Evolutionary conservation across 306 rosid species (phyloP).

Genomic region (Leucaena leucocephala): DNA sequence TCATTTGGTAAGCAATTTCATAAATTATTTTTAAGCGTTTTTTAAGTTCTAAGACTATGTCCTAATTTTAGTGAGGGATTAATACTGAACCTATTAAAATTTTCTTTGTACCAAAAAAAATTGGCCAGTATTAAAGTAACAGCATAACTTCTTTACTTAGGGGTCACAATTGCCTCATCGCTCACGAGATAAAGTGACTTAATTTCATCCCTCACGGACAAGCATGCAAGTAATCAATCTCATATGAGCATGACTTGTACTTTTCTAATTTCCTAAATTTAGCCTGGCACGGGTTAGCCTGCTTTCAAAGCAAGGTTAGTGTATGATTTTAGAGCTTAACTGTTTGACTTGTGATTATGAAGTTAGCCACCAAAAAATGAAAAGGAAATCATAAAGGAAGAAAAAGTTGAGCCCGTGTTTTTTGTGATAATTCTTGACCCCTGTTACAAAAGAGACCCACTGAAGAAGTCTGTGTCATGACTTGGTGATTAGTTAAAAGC

Average conservation of each 20-base stretch:
- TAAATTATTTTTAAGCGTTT: no score
- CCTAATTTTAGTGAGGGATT: no score
- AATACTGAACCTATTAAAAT: no score
- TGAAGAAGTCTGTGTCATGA: slow-evolving; percentile 19
- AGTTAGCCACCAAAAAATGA: neutral
- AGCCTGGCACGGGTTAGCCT: neutral
- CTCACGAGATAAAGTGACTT: neutral
- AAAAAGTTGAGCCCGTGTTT: slow-evolving; percentile 14
- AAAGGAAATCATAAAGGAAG: neutral
- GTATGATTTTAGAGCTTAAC: neutral
- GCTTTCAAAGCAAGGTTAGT: slow-evolving; percentile 1
- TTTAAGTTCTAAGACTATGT: no score
- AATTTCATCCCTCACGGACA: neutral
- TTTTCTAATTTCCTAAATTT: neutral
- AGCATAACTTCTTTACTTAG: neutral
- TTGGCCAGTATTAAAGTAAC: neutral
- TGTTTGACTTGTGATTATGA: neutral
- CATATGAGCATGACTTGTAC: neutral
- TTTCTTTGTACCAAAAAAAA: no score
- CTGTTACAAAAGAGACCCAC: slow-evolving; percentile 5
- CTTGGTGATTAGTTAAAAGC: slow-evolving; percentile 34
- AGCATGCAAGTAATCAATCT: neutral
- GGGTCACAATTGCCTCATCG: neutral
- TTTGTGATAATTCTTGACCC: neutral
- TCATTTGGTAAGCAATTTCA: no score